A percentile compares a stretch with the other conserved stretches of the same genome.
These are phyloP conservation scores for Talaromyces sp. DNA, from an alignment of 2,329 filamentous ascomycete genomes.

Conservation along the genomic window DNA sequence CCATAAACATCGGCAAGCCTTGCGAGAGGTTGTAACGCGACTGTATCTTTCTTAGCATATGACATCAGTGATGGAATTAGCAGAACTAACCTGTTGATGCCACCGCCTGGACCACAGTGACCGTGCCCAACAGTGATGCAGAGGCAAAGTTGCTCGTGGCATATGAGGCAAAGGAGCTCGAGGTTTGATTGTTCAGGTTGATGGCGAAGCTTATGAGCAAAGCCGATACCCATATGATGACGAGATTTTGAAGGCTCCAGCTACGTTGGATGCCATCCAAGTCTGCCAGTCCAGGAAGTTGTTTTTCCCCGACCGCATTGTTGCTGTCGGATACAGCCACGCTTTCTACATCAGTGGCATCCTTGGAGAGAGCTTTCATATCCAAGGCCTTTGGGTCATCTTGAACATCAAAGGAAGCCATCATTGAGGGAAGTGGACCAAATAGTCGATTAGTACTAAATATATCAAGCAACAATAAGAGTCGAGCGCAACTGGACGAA, in stretches of 20 bases:
- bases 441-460: not conserved
- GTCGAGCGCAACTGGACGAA: not conserved
- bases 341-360: slow-evolving; percentile 1
- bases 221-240: slow-evolving; percentile 7
- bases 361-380: not conserved
- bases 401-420: not conserved
- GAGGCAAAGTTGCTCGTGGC: slow-evolving; percentile 6
- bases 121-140: slow-evolving; percentile 4
- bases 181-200: slow-evolving; percentile 6
- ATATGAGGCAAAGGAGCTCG: slow-evolving; percentile 5
- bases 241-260: slow-evolving; percentile 2
- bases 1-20: slow-evolving; percentile 8
- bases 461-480: not conserved
- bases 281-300: slow-evolving; percentile 7
- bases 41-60: not conserved
- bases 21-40: slow-evolving; percentile 6
- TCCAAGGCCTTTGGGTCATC: not conserved
- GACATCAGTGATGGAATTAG: not conserved
- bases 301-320: not conserved
- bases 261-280: slow-evolving; percentile 4
- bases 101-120: slow-evolving; percentile 7
- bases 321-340: not conserved
- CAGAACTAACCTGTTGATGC: slow-evolving; percentile 1
- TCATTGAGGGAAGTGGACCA: not conserved
- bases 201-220: slow-evolving; percentile 7